Conservation (phyloP, 1,139 yeast genomes). For the Kazachstania sp. region DNA sequence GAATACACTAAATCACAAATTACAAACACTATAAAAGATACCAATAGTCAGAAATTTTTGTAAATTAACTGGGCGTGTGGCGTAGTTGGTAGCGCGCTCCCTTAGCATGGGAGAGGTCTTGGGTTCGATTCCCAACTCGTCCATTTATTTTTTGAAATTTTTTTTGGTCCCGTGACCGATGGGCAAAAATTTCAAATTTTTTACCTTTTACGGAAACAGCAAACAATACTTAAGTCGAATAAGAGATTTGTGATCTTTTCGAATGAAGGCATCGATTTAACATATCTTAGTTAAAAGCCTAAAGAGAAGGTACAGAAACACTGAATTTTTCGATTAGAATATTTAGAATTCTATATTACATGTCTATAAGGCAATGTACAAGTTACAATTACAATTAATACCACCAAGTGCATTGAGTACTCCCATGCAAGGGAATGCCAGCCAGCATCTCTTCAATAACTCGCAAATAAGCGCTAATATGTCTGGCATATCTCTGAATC, state of each 20-base stretch:
- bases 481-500: constrained; percentile 4
- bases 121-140: constrained; percentile 89
- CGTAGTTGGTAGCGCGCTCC: constrained; percentile 91
- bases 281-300: no score
- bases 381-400: constrained; percentile 4
- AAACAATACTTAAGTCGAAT: not conserved
- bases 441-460: not conserved
- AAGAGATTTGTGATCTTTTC: no score
- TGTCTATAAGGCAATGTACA: not conserved
- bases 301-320: no score
- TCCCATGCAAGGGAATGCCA: not conserved
- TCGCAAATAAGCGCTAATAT: constrained; percentile 1
- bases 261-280: no score
- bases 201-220: not conserved
- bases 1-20: no score
- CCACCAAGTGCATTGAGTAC: constrained; percentile 1
- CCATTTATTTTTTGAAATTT: constrained; percentile 34
- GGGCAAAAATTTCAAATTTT: not conserved
- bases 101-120: constrained; percentile 87
- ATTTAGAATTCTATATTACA: not conserved
- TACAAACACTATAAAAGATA: no score
- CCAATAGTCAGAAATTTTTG: no score
- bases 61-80: no score
- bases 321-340: not conserved
- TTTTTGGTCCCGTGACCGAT: not conserved